Conservation (phyloP, 768 basidiomycete species). For the Mycena venus region DNA sequence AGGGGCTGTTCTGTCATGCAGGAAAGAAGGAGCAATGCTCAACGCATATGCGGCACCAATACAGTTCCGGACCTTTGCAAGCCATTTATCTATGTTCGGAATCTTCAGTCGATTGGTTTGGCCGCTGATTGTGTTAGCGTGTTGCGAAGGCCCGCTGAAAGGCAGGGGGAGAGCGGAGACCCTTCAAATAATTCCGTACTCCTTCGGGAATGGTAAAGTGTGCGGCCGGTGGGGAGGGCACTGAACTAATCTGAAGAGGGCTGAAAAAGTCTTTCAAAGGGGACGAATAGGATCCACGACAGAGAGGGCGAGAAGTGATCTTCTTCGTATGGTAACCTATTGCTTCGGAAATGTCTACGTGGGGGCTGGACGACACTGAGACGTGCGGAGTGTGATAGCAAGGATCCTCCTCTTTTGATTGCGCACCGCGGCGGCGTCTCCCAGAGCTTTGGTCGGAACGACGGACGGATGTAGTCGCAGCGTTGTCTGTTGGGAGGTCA, state of each 20-base stretch:
- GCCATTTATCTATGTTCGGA: not conserved
- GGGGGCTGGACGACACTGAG: not conserved
- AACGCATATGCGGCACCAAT: not conserved
- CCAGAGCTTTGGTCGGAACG: not conserved
- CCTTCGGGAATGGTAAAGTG: not conserved
- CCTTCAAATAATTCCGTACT: not conserved
- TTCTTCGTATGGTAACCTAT: no score
- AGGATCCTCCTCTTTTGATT: not conserved
- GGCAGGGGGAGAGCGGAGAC: not conserved
- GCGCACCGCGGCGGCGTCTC: not conserved
- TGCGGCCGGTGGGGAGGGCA: no score
- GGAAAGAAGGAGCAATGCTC: not conserved
- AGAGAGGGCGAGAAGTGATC: no score
- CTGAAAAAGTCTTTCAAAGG: no score
- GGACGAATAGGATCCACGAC: no score
- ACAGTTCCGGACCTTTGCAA: not conserved
- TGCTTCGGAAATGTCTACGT: no score
- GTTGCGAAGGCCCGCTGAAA: not conserved
- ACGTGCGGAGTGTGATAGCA: not conserved
- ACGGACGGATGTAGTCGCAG: not conserved
- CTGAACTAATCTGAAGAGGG: no score
- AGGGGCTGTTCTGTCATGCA: not conserved
- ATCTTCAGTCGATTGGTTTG: not conserved
- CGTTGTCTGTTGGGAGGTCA: not conserved
- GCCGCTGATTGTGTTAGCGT: not conserved